Conservation (phyloP, 2,329 filamentous ascomycete genomes). For the Microthyrium microscopicum region DNA sequence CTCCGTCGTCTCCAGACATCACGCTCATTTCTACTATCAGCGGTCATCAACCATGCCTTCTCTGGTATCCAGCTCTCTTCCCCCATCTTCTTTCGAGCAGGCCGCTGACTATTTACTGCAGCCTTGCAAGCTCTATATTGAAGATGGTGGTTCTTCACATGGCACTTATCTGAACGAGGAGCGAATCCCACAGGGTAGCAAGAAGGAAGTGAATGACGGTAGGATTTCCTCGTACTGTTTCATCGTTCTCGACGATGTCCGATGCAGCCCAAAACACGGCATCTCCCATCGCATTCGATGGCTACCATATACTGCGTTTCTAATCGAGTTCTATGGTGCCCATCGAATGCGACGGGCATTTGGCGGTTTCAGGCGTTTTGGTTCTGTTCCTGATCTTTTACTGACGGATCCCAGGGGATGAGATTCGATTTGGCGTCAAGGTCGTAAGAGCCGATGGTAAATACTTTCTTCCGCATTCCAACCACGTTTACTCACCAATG, state of each 20-base stretch:
- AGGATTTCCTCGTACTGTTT: no score
- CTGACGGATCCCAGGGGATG: no score
- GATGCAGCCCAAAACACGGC: no score
- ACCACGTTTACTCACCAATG: not conserved
- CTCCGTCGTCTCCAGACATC: constrained; percentile 53
- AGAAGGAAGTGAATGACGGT: constrained; percentile 15
- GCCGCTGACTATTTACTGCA: constrained; percentile 3
- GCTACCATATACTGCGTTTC: no score
- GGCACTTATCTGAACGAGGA: constrained; percentile 39
- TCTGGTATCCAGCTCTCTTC: not conserved
- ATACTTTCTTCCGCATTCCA: not conserved
- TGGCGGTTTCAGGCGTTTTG: no score
- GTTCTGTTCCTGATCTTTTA: no score
- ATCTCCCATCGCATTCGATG: no score
- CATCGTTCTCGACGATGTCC: no score
- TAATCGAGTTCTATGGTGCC: no score
- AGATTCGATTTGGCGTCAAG: constrained; percentile 20
- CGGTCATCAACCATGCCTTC: constrained; percentile 9
- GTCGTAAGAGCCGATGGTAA: constrained; percentile 14
- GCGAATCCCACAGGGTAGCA: constrained; percentile 13
- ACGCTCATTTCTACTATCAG: constrained; percentile 34
- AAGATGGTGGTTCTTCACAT: constrained; percentile 43
- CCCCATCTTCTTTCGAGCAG: not conserved
- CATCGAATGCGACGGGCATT: no score
- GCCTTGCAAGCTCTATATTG: constrained; percentile 25